Base-by-base conservation (phyloP, 192 early-diverging fungal species). In the Entomortierella beljakovae region DNA sequence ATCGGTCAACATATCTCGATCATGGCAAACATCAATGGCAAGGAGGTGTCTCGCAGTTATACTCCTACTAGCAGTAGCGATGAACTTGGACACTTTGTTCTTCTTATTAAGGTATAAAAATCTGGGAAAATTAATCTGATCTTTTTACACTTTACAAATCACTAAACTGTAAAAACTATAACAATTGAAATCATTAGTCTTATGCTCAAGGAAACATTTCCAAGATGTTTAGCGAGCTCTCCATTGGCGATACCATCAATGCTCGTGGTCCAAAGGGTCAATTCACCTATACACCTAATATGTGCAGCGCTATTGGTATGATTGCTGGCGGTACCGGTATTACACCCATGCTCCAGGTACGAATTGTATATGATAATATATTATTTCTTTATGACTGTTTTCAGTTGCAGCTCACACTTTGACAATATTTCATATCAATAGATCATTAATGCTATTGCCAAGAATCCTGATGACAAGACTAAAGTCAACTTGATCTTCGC, bases 311-410 rank as follows among this genome's bases (percentile, higher is more conserved):
- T 8, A 81, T 98, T 23, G 95, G 95, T 48, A 97, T 98, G 95
- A 90, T 96, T 86, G 95, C 95, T 53, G 94, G 95, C 23, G 96
- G 96, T 58, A 95, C 96, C 57, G 96, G 93, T n/a, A 91, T 98
- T 70, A 96, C 97, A 1, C 97, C 97, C 51, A 98, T 98, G 97
- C 88, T 94, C 61, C 96, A 94, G 66, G 82, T 80, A 80, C n/a
- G 50, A 49, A 37, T 37, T 1, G 2, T 29, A 26, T 28, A 42
- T 16, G 42, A 28, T 42, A 40, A 28, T 28, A 6, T 20, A 2
- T 25, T 31, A 1, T 11, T 8, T 48, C 10, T 61, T 31, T 37
- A 35, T 60, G 20, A 34, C 37, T 65, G 22, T 7, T 23, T 60
- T 10, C 11, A n/a, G 0, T 38, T 25, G 20, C 20, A 11, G 6